Evolutionary conservation across 1,284 basidiomycete species (phyloP).

Genomic region (Flammula alnicola): DNA sequence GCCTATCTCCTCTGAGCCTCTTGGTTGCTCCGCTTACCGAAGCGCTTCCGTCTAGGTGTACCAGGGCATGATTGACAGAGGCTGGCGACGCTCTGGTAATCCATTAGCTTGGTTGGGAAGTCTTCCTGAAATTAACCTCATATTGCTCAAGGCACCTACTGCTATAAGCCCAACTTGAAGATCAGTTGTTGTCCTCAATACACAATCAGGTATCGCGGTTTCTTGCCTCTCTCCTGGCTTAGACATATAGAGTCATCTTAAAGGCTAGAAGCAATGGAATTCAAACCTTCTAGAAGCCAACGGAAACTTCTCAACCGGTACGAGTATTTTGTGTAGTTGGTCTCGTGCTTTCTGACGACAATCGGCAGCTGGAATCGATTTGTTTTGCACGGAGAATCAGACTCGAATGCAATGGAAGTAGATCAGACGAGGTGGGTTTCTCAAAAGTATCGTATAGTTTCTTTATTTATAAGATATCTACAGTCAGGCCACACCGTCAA

Average conservation of each 20-base stretch:
- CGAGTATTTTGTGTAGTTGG: slow-evolving; percentile 14
- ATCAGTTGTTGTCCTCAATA: slow-evolving; percentile 92
- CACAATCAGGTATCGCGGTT: slow-evolving; percentile 71
- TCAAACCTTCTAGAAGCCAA: slow-evolving; percentile 80
- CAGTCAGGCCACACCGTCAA: slow-evolving; percentile 6
- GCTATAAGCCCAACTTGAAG: slow-evolving; percentile 84
- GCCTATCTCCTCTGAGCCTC: background rate
- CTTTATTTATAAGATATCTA: background rate
- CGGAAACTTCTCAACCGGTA: slow-evolving; percentile 77
- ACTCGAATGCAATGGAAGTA: slow-evolving; percentile 34
- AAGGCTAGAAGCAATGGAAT: slow-evolving; percentile 76
- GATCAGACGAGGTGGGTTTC: slow-evolving; percentile 26
- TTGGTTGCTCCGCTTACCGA: background rate
- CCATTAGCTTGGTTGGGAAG: background rate
- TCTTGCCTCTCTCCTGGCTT: slow-evolving; percentile 8
- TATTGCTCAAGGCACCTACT: slow-evolving; percentile 53
- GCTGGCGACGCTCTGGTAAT: slow-evolving; percentile 85
- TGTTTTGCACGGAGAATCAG: slow-evolving; percentile 54
- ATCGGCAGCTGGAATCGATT: slow-evolving; percentile 76
- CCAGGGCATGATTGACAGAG: slow-evolving; percentile 83
- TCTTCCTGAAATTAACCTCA: slow-evolving; percentile 1
- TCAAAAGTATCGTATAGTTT: background rate
- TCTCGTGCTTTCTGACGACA: background rate
- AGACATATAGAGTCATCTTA: background rate
- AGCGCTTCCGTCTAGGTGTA: slow-evolving; percentile 54